Evolutionary conservation across 192 early-diverging fungal genomes (phyloP).

Genomic region (Phlyctochytrium arcticum): DNA sequence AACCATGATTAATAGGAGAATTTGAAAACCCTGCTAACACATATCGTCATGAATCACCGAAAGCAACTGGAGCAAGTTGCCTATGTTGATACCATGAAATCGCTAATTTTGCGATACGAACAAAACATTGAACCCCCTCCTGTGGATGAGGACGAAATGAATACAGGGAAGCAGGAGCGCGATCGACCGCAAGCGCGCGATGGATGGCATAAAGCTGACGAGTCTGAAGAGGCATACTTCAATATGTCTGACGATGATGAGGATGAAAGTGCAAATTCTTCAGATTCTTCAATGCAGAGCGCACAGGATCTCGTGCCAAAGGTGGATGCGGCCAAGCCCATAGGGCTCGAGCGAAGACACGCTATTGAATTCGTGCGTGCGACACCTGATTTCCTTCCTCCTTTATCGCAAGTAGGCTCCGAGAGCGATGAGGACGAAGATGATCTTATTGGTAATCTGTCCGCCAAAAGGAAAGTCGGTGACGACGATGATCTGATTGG

Average conservation of each 20-base stretch:
- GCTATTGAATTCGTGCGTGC: constrained; percentile 24
- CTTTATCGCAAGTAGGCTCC: constrained; percentile 14
- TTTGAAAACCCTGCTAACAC: constrained; percentile 64
- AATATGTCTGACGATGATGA: constrained; percentile 45
- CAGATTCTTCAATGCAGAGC: neutral
- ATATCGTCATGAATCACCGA: constrained; percentile 62
- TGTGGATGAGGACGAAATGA: constrained; percentile 19
- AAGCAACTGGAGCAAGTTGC: constrained; percentile 54
- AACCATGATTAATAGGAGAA: constrained; percentile 29
- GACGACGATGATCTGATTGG: too few relatives aligned
- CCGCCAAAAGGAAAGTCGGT: neutral
- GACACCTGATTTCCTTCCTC: constrained; percentile 3
- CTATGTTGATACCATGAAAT: constrained; percentile 62
- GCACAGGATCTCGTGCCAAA: neutral
- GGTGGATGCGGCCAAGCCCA: neutral
- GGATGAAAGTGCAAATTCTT: neutral
- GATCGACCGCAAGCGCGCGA: constrained; percentile 7
- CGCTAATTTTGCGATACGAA: constrained; percentile 56
- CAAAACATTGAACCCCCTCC: constrained; percentile 54
- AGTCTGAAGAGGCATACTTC: constrained; percentile 82
- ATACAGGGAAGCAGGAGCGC: neutral
- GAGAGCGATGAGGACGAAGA: constrained; percentile 27
- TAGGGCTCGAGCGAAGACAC: neutral
- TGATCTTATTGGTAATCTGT: neutral
- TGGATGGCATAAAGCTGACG: constrained; percentile 53